Conservation (phyloP, 495 filamentous ascomycete species). For the Aspergillus bridgeri region DNA sequence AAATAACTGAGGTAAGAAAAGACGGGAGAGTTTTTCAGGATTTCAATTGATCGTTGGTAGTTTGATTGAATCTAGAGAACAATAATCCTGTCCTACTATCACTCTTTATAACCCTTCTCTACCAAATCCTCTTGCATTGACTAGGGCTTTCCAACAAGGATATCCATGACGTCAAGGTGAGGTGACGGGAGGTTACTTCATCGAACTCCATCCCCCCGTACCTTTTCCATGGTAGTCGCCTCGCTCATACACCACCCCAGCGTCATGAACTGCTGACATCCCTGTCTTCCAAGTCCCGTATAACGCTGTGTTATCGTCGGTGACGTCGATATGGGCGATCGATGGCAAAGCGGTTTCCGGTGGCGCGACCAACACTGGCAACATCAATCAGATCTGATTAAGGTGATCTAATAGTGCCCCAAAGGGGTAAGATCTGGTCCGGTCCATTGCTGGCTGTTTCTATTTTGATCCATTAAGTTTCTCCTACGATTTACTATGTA, state of each 20-base stretch:
- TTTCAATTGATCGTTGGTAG: background rate
- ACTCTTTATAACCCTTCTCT: background rate
- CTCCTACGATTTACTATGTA: too few relatives aligned
- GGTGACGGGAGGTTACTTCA: slow-evolving; percentile 3
- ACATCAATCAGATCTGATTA: background rate
- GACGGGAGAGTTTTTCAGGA: background rate
- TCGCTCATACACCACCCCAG: background rate
- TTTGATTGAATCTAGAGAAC: background rate
- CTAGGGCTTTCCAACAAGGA: background rate
- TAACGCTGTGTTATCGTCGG: background rate
- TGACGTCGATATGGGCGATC: background rate
- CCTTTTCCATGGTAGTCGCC: background rate
- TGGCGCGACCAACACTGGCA: background rate
- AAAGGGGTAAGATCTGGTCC: background rate
- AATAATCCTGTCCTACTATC: background rate
- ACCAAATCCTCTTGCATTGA: background rate
- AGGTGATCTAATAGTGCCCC: background rate
- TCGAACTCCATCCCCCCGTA: background rate
- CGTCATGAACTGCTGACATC: background rate
- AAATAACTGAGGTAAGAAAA: background rate
- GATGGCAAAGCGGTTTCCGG: background rate
- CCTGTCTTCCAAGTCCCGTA: background rate
- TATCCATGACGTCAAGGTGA: slow-evolving; percentile 6
- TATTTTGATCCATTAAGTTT: background rate
- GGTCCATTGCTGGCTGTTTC: background rate